These are phyloP conservation scores for Colletotrichum tropicicola DNA, from an alignment of 2,329 filamentous ascomycete species.

Conservation along the genomic window DNA sequence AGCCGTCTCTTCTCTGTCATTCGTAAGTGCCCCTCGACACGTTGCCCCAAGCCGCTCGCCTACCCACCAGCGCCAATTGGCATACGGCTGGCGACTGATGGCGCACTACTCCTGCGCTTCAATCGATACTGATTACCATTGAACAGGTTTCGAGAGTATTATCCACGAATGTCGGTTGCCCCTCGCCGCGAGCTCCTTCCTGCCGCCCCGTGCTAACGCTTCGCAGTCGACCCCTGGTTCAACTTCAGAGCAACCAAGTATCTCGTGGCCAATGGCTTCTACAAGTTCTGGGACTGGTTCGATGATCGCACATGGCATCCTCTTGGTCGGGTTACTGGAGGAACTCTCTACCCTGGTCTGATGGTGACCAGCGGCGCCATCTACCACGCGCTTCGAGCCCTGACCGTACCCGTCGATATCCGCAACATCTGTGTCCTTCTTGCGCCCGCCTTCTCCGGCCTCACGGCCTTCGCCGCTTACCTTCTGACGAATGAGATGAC, in stretches of 20 bases:
- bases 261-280: conserved; percentile 95
- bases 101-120: neutral
- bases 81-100: neutral
- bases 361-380: conserved; percentile 99
- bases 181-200: conserved; percentile 15
- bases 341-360: conserved; percentile 96
- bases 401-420: conserved; percentile 95
- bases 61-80: conserved; percentile 12
- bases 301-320: conserved; percentile 99
- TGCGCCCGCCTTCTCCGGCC: conserved; percentile 90
- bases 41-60: neutral
- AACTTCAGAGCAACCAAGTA: conserved; percentile 99
- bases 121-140: conserved; percentile 40
- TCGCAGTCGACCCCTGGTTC: conserved; percentile 96
- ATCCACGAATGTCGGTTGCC: conserved; percentile 94
- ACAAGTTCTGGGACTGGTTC: conserved; percentile 99
- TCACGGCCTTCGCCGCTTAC: conserved; percentile 93
- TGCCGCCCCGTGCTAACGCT: conserved; percentile 36
- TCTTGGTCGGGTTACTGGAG: conserved; percentile 95
- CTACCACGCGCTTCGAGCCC: conserved; percentile 89
- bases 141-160: conserved; percentile 92
- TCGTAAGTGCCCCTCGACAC: conserved; percentile 67
- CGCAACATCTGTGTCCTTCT: conserved; percentile 98
- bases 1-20: conserved; percentile 99
- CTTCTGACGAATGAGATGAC: conserved; percentile 98